These are phyloP conservation scores for Micractinium conductrix DNA, from an alignment of 139 green algal genomes.

Conservation along the genomic window DNA sequence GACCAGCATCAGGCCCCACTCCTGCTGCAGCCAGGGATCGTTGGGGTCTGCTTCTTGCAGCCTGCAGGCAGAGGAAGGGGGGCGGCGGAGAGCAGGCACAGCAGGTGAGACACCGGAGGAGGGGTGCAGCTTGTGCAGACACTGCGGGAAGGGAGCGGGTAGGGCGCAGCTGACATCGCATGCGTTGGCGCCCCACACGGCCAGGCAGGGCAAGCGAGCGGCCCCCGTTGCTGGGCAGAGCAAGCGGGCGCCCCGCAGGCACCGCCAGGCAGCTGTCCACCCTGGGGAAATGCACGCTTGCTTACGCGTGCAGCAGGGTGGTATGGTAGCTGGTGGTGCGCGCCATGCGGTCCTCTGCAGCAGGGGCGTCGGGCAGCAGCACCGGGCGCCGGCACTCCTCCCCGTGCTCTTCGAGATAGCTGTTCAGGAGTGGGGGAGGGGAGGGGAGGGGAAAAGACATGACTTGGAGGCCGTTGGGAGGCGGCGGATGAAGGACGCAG, in stretches of 20 bases:
- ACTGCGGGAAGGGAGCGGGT: too few species aligned
- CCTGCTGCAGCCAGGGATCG: slow-evolving; percentile 78
- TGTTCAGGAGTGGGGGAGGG: too few species aligned
- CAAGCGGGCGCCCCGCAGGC: neutral
- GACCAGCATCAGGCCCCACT: slow-evolving; percentile 69
- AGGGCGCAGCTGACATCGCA: too few species aligned
- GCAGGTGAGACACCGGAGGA: neutral
- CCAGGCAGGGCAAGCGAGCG: too few species aligned
- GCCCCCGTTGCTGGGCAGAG: too few species aligned
- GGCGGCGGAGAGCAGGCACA: neutral
- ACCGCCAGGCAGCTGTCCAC: neutral
- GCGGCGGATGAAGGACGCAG: too few species aligned
- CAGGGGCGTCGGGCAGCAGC: neutral
- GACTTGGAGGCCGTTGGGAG: neutral
- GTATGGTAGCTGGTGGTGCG: slow-evolving; percentile 38
- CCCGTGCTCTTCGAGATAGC: neutral
- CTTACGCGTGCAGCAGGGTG: slow-evolving; percentile 37
- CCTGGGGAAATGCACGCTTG: neutral
- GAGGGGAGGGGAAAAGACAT: too few species aligned
- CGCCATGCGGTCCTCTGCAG: neutral
- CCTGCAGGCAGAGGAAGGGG: slow-evolving; percentile 46
- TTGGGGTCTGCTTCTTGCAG: slow-evolving; percentile 62
- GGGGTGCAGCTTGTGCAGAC: neutral
- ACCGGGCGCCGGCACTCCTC: slow-evolving; percentile 21
- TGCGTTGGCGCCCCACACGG: too few species aligned